These are phyloP conservation scores for Aquilaria yunnanensis DNA, from an alignment of 345 rosid genomes.

Conservation along the genomic window DNA sequence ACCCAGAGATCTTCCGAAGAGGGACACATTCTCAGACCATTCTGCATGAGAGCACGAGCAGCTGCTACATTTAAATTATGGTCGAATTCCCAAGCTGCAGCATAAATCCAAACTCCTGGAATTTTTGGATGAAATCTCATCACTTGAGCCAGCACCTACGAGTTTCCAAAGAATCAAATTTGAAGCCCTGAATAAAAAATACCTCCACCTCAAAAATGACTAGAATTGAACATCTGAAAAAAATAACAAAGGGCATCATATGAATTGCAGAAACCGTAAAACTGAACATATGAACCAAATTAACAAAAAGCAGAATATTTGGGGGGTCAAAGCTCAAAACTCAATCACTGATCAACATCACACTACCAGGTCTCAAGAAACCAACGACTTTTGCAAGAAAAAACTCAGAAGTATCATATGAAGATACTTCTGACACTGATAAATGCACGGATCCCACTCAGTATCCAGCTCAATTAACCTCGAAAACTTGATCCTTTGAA, in stretches of 20 bases:
- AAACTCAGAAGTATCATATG: neutral
- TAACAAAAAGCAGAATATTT: too few species aligned
- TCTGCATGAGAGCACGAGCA: slow-evolving; percentile 91
- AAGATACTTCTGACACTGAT: neutral
- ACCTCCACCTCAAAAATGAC: neutral
- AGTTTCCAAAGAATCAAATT: neutral
- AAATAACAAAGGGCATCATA: neutral
- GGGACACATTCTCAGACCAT: slow-evolving; percentile 76
- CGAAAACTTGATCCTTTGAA: too few species aligned
- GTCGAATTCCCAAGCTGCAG: slow-evolving; percentile 98
- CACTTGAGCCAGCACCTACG: slow-evolving; percentile 74
- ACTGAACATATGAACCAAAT: too few species aligned
- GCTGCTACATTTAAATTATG: slow-evolving; percentile 67
- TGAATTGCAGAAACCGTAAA: neutral
- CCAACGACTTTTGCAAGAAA: neutral
- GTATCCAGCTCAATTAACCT: too few species aligned
- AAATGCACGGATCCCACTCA: too few species aligned
- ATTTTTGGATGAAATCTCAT: slow-evolving; percentile 82
- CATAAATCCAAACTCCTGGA: slow-evolving; percentile 89
- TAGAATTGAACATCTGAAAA: neutral
- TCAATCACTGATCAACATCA: neutral
- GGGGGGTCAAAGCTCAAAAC: neutral
- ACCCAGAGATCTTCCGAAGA: slow-evolving; percentile 84
- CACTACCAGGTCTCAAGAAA: neutral
- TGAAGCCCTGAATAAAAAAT: neutral